Percentiles rank a stretch among this genome's conserved stretches.
These are phyloP conservation scores for Euphorbia schlechtendalii DNA, from an alignment of 441 rosid genomes.

Conservation along the genomic window DNA sequence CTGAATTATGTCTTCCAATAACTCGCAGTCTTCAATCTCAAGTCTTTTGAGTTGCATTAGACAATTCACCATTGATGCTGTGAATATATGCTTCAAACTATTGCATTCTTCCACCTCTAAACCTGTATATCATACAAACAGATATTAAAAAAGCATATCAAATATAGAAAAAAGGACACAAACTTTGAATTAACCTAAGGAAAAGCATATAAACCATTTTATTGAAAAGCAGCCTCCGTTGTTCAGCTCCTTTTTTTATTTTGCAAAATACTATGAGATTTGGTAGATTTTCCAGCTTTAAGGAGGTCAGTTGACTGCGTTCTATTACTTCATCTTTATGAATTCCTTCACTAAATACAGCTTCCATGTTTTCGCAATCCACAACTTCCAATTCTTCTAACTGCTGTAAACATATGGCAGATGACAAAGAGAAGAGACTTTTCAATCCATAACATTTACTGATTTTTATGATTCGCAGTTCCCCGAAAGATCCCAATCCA, in stretches of 20 bases:
- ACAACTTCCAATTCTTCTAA: neutral
- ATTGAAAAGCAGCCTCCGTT: no score
- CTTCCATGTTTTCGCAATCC: neutral
- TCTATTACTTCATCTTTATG: no score
- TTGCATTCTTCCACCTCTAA: no score
- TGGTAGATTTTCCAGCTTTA: neutral
- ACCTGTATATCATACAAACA: neutral
- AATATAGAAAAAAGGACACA: neutral
- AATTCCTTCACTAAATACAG: neutral
- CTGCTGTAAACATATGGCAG: neutral
- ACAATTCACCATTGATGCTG: neutral
- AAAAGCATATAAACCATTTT: no score
- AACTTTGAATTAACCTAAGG: neutral
- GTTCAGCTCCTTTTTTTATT: no score
- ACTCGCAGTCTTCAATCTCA: neutral
- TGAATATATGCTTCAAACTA: no score
- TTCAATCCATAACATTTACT: neutral
- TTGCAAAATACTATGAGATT: neutral
- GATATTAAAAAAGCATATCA: no score
- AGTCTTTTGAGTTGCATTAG: neutral
- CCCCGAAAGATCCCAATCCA: neutral
- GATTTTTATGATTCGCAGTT: conserved; percentile 4
- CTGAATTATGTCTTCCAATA: neutral
- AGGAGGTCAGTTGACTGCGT: no score
- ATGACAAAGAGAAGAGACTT: neutral